Base-by-base conservation (phyloP, 106 monocot genomes). In the Allium cepa region DNA sequence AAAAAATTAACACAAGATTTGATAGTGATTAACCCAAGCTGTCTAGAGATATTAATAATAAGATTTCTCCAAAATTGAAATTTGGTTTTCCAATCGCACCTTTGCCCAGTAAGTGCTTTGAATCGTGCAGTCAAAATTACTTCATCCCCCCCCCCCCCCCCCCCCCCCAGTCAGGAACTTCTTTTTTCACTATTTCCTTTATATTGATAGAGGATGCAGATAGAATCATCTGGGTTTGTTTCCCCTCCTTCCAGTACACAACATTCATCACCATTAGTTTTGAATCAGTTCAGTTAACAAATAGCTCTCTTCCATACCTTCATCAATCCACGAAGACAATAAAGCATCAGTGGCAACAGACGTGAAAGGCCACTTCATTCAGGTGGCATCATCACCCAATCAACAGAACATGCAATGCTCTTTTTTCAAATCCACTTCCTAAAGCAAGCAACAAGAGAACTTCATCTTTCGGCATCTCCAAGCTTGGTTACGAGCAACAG, bases 71-170 rank as follows among this genome's bases (percentile, higher is more conserved):
- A 99, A 84, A 93, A 93, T 36, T 81, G 52, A 74, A 82, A 81
- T 8, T 56, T 76, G 26, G 76, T 74, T 22, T 90, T 84, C 97
- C 97, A 99, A 77, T 99, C 93, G 17, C 84, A 65, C 15, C 84
- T 66, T 79, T 99, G 97, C 58, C 97, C 90, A 63, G 80, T 93
- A 67, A 99, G 81, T 4, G 89, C 87, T 63, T 90, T 99, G 82
- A 99, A 92, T 5, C 84, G 84, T 17, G 84, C 90, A 9, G 58
- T 59, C 28, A 64, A 73, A 45, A 63, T 71, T 26, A 74, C 68
- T 52, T 99, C 97, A 56, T 99, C 93, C 69, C 88, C 88, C 91
- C 95, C 88, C 91, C 95, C 88, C 91, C 95, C n/a, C n/a, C 93
- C 69, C 88, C 93, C 69, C 88, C 88, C 91, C 95, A 96, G 58